These are phyloP conservation scores for Backusella liffmaniae DNA, from an alignment of 192 early-diverging fungal genomes.

Conservation along the genomic window DNA sequence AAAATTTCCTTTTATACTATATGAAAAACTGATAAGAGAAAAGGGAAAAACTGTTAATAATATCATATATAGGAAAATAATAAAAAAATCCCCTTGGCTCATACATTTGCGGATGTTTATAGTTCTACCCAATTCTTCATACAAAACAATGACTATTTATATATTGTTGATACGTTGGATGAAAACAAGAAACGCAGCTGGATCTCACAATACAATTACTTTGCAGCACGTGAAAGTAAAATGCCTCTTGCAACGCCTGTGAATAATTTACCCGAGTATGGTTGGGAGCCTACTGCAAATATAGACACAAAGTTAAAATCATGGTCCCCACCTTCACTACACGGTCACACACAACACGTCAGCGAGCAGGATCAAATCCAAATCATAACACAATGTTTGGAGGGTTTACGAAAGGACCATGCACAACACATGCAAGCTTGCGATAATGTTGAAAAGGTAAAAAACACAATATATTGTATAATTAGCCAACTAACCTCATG, in stretches of 20 bases:
- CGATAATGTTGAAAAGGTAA: background rate
- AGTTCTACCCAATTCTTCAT: background rate
- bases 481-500: background rate
- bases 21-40: background rate
- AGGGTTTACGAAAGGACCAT: background rate
- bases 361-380: background rate
- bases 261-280: conserved; percentile 66
- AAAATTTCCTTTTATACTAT: background rate
- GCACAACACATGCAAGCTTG: conserved; percentile 4
- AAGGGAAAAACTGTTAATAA: background rate
- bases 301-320: background rate
- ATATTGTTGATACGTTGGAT: background rate
- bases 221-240: conserved; percentile 76
- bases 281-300: conserved; percentile 50
- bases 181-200: conserved; percentile 35
- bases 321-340: background rate
- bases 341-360: background rate
- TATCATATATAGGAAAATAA: background rate
- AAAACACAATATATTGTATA: background rate
- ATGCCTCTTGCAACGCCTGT: conserved; percentile 68
- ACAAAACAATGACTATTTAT: background rate
- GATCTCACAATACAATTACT: conserved; percentile 74
- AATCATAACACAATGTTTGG: background rate
- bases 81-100: background rate
- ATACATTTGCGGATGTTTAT: conserved; percentile 1